Evolutionary conservation across 1,284 basidiomycete genomes (phyloP), one percentile per base, ranked within the genome.

Genomic region (Amylostereum chailletii): DNA sequence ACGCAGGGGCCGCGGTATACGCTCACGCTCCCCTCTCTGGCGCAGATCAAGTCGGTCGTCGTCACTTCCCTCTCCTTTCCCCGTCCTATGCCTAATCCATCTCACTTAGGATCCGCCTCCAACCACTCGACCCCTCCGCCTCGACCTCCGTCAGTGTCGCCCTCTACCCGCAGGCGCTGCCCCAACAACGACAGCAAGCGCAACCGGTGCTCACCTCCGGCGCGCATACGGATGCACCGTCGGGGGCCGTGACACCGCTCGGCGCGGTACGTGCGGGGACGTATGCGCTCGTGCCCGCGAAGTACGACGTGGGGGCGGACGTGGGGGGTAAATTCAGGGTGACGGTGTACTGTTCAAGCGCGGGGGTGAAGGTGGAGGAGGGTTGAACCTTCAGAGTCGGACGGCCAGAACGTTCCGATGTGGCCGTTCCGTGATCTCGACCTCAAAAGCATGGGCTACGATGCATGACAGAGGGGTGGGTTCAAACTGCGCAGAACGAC

Each of bases 271-370:
- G 69, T 7, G 64, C 77, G 2, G 89, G 87, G 3, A 76, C 71
- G 50, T 94, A 94, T 63, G 70, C 81, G 54, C 64, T 85, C 11
- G 72, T 93, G 1, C 84, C 86, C 1, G 89, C 86, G 8, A 88
- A 86, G 1, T 89, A 82, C 61, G 73, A 75, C n/a, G 39, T 31
- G 11, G 38, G 38, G n/a, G 71, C 77, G 1, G 82, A 79, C 2
- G 66, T 81, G 5, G 68, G 74, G 27, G 71, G 70, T 1, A 69
- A 65, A 7, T 93, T 89, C 61, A 72, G 72, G 56, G 55, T 93
- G 49, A 65, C 83, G 8, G 65, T 88, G 8, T 88, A 88, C 64
- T 77, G 75, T 50, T 57, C 60, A 34, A 48, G 27, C 34, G 43
- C 55, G 3, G 57, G 50, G 39, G 51, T 57, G 47, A 55, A 53